Conservation (phyloP, 2,329 filamentous ascomycete genomes). For the Ambrosiella xylebori region DNA sequence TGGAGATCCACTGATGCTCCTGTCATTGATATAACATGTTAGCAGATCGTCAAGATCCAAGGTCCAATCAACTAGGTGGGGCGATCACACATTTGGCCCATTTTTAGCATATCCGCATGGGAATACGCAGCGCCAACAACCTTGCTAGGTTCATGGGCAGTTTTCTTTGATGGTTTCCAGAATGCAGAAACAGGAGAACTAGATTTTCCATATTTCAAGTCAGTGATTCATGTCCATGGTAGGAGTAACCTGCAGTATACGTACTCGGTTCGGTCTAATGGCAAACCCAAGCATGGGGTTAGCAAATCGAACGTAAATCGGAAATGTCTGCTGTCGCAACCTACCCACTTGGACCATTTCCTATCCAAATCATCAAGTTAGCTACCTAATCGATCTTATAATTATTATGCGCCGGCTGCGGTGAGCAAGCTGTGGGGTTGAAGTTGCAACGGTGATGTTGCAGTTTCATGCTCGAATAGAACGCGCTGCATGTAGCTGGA, state of each 20-base stretch:
- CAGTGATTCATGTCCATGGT: neutral
- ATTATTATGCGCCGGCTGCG: neutral
- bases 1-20: slow-evolving; percentile 10
- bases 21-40: slow-evolving; percentile 2
- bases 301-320: neutral
- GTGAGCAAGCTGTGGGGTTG: slow-evolving; percentile 1
- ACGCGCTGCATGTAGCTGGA: neutral
- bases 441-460: neutral
- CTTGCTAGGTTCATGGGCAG: slow-evolving; percentile 45
- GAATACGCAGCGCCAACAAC: slow-evolving; percentile 93
- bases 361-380: slow-evolving; percentile 28
- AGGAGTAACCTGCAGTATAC: slow-evolving; percentile 18
- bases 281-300: neutral
- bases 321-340: slow-evolving; percentile 15
- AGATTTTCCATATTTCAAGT: slow-evolving; percentile 15
- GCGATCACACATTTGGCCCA: slow-evolving; percentile 50
- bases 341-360: slow-evolving; percentile 99
- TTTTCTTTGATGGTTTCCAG: slow-evolving; percentile 49
- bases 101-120: slow-evolving; percentile 84
- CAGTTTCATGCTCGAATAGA: neutral
- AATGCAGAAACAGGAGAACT: slow-evolving; percentile 70
- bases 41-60: slow-evolving; percentile 17
- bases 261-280: slow-evolving; percentile 45
- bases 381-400: neutral
- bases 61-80: neutral